Conservation (phyloP, 2,329 filamentous ascomycete genomes). For the Microsporum ferrugineum region DNA sequence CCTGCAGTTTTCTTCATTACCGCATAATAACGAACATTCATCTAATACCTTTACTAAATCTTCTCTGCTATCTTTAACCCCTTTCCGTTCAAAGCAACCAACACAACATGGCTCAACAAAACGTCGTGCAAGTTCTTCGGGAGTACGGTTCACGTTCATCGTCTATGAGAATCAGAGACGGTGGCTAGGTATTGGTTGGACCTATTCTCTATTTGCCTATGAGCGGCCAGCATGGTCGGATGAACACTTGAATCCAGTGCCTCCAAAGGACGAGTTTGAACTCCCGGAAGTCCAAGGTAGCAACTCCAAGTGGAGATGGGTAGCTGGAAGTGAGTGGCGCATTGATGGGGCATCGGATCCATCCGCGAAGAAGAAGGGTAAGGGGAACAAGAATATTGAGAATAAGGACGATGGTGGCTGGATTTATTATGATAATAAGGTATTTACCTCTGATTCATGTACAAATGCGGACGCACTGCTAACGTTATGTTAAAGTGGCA, state of each 20-base stretch:
- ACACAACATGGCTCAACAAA: conserved; percentile 36
- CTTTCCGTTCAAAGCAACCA: conserved; percentile 27
- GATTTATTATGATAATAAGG: conserved; percentile 98
- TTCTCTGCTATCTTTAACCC: conserved; percentile 22
- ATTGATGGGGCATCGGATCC: conserved; percentile 55
- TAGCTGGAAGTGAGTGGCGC: conserved; percentile 70
- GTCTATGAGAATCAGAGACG: conserved; percentile 92
- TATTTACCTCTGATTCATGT: conserved; percentile 25
- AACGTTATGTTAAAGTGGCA: conserved; percentile 55
- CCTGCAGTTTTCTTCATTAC: conserved; percentile 33
- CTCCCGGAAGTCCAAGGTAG: conserved; percentile 56
- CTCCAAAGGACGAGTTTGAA: conserved; percentile 60
- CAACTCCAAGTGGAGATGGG: conserved; percentile 65
- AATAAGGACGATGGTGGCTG: conserved; percentile 59
- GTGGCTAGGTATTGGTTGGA: conserved; percentile 94
- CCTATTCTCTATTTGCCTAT: conserved; percentile 77
- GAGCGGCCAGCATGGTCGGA: conserved; percentile 90
- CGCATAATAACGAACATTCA: conserved; percentile 7
- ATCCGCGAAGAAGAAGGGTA: conserved; percentile 28
- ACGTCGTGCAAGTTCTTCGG: conserved; percentile 46
- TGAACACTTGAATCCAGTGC: conserved; percentile 75
- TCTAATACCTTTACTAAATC: conserved; percentile 20
- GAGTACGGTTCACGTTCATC: conserved; percentile 91
- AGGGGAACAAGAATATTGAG: conserved; percentile 43
- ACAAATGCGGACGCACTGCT: not conserved